These are phyloP conservation scores for Quercus bicolor DNA, from an alignment of 306 rosid species.

Conservation along the genomic window DNA sequence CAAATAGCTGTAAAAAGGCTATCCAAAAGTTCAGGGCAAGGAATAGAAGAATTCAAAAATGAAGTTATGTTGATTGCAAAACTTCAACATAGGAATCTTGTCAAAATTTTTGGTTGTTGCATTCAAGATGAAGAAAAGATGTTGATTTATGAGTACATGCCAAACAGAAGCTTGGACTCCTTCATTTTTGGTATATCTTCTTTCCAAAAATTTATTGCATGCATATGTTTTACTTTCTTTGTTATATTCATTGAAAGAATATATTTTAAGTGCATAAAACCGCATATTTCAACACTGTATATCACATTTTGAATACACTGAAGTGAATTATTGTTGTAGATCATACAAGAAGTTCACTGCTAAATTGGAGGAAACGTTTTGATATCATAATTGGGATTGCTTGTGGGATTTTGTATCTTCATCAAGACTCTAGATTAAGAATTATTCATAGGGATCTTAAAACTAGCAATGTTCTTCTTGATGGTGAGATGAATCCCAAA, in stretches of 20 bases:
- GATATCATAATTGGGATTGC: no score
- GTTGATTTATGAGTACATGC: constrained; percentile 38
- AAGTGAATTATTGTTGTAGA: background rate
- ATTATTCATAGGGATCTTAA: constrained; percentile 27
- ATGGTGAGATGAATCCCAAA: no score
- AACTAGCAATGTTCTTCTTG: constrained; percentile 7
- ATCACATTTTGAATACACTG: no score
- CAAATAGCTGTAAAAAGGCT: constrained; percentile 41
- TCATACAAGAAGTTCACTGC: no score
- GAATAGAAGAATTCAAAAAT: constrained; percentile 29
- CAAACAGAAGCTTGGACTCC: constrained; percentile 38
- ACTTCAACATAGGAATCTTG: constrained; percentile 42
- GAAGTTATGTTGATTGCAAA: constrained; percentile 31
- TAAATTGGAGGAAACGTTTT: no score
- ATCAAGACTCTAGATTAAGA: no score
- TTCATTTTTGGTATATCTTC: constrained; percentile 26
- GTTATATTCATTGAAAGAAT: no score
- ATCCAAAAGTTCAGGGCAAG: constrained; percentile 35
- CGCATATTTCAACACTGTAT: no score
- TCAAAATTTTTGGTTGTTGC: constrained; percentile 36
- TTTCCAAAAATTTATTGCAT: no score
- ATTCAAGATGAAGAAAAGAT: constrained; percentile 29
- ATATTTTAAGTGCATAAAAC: no score
- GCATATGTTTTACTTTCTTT: no score
- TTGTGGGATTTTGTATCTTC: no score